Base-by-base conservation (phyloP, 2,329 filamentous ascomycete species). In the Sarocladiaceae sp. region DNA sequence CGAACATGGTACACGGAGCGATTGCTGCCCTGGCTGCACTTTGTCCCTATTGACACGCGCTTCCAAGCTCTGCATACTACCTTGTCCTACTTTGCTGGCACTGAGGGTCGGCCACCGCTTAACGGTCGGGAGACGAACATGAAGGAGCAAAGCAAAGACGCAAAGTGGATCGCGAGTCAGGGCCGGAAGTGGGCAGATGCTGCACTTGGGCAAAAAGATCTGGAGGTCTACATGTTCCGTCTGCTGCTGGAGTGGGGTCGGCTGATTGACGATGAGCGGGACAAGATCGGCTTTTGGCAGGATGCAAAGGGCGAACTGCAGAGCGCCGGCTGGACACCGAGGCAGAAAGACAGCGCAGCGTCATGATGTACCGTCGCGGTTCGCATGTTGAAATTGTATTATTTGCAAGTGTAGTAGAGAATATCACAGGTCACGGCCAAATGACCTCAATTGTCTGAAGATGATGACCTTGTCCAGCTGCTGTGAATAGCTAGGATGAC, bases 141-240 rank as follows among this genome's bases (percentile, higher is more conserved):
- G 58, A 61, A 70, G 33, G 64, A 61, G 4, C 71, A 76, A 47
- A 33, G 32, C 23, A 49, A 68, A 10, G 78, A 85, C 50, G 82
- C 71, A 7, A 65, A 71, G 57, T 78, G 75, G 70, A 87, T 89
- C 53, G 80, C 83, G 3, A 71, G 78, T 45, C 66, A 80, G 50
- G 84, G 85, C 1, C 68, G 72, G 43, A 71, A 73, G 47, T 88
- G 85, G 85, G 80, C 78, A 2, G 65, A 67, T 6, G 69, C 70
- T 57, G 82, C 77, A 11, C 53, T 89, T 15, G 68, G 82, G 47
- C 78, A 76, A 54, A 82, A 83, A 58, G 88, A 93, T 55, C 86
- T 85, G 77, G 83, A 89, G 60, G 74, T 88, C 9, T 93, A 93
- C 56, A 70, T 91, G 55, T 93, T 90, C 57, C 68, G 87, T 37